Conservation (phyloP, 2,329 filamentous ascomycete species). For the Diaporthe batatas region DNA sequence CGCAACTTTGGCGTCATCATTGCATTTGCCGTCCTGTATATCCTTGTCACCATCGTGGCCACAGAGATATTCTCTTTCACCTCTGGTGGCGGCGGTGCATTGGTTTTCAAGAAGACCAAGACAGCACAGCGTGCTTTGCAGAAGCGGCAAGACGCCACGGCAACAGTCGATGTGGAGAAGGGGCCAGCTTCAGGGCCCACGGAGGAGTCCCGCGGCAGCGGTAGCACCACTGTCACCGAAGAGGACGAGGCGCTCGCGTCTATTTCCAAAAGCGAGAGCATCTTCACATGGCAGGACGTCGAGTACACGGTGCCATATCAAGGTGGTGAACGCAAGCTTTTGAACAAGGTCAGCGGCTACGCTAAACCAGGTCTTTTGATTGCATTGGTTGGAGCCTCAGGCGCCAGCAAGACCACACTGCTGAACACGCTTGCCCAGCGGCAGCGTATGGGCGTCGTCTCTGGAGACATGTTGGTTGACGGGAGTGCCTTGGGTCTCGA, state of each 20-base stretch:
- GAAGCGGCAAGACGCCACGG: conserved; percentile 10
- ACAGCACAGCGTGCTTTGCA: conserved; percentile 32
- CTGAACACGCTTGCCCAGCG: conserved; percentile 82
- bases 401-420: conserved; percentile 87
- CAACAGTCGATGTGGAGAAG: conserved; percentile 42
- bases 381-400: conserved; percentile 84
- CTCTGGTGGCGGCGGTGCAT: conserved; percentile 43
- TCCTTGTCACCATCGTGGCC: conserved; percentile 77
- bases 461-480: conserved; percentile 68
- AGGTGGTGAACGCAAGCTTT: conserved; percentile 46
- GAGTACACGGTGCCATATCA: conserved; percentile 41
- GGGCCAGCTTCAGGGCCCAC: conserved; percentile 22
- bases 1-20: conserved; percentile 84
- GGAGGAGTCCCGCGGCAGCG: conserved; percentile 56
- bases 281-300: conserved; percentile 44
- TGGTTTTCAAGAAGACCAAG: conserved; percentile 45
- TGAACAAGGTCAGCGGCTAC: conserved; percentile 78
- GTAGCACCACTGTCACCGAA: conserved; percentile 71
- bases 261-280: conserved; percentile 42
- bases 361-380: conserved; percentile 85
- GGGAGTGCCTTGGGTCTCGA: conserved; percentile 72
- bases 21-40: conserved; percentile 80
- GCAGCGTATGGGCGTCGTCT: conserved; percentile 73
- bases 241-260: conserved; percentile 60
- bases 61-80: conserved; percentile 76